phyloP scores from a whole-genome alignment of 148 eudicot species.

The Rhododendron henanense region DNA sequence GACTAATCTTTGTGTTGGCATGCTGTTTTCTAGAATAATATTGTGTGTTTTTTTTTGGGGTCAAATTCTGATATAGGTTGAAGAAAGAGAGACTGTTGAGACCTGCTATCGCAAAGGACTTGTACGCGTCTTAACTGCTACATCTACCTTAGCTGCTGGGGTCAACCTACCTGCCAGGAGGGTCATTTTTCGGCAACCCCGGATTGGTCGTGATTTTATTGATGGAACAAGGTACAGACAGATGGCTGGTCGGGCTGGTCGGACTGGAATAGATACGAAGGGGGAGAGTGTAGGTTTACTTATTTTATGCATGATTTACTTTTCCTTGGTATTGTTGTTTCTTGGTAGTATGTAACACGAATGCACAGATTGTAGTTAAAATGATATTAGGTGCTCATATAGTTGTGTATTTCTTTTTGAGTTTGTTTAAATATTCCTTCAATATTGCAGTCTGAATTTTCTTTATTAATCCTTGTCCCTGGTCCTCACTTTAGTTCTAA shows the following conservation, averaged over 20 bases:
- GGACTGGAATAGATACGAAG: constrained; percentile 97
- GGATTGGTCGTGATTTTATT: constrained; percentile 93
- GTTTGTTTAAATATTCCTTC: not conserved
- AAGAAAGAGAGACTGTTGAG: constrained; percentile 93
- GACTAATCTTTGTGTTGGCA: not conserved
- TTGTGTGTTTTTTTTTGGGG: not conserved
- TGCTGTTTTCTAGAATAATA: not conserved
- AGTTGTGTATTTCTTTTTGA: not conserved
- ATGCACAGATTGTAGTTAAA: not conserved
- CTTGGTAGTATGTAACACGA: not conserved
- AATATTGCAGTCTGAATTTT: not conserved
- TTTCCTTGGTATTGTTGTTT: constrained; percentile 4
- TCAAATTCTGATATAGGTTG: constrained; percentile 51
- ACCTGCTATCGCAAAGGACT: constrained; percentile 94
- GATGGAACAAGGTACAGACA: constrained; percentile 94
- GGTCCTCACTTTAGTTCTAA: not conserved
- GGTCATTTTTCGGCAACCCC: constrained; percentile 95
- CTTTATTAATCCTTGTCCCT: not conserved
- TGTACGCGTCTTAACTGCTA: constrained; percentile 94
- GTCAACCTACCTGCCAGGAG: constrained; percentile 98
- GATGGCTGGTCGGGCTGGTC: constrained; percentile 99
- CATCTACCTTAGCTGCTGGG: constrained; percentile 98
- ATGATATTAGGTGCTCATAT: constrained; percentile 4
- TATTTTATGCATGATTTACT: constrained; percentile 2
- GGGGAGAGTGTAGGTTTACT: constrained; percentile 94